Base-by-base conservation (phyloP, 139 green algal genomes). In the Mesotaenium endlicherianum region DNA sequence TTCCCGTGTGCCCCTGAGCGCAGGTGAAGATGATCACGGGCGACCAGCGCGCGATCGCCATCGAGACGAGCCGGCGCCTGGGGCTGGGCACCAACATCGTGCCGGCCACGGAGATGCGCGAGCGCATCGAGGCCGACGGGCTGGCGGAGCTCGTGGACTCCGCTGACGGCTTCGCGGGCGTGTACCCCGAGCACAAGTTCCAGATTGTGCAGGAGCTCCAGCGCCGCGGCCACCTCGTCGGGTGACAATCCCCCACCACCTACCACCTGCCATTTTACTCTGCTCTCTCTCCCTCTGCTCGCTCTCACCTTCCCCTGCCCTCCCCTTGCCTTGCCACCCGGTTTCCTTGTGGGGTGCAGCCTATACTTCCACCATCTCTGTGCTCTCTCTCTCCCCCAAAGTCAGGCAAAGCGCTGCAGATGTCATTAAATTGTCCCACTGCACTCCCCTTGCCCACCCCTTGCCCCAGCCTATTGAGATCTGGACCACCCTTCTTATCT, bases 11-110 rank as follows among this genome's bases (percentile, higher is more conserved):
- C 39, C 70, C 20, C n/a, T n/a, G n/a, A n/a, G n/a, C n/a, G n/a
- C n/a, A 76, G n/a, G 93, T 97, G 16, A 97, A 97, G 90, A 97
- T 97, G 94, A 94, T 96, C 67, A 95, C 93, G 45, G 93, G 93
- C 36, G 94, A 97, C 85, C 92, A 97, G 82, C 70, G 88, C 41
- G 86, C 94, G 14, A 97, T 97, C 76, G 94, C 93, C 50, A 95
- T 93, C 84, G 94, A 97, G 89, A 97, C 93, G 41, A 88, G 88
- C 8, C 90, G 93, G 45, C 82, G 88, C 44, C 89, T 97, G 57
- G 93, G 93, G 42, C 88, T 97, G 90, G 92, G 93, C 84, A 92
- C 82, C 70, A 94, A 96, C 90, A 94, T 97, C 86, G 68, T 91
- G 70, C 45, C 75, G 39, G 47, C 36, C 16, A 89, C 80, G 26